Base-by-base conservation (phyloP, 2,329 filamentous ascomycete species). In the Chrysoporthe austroafricana region DNA sequence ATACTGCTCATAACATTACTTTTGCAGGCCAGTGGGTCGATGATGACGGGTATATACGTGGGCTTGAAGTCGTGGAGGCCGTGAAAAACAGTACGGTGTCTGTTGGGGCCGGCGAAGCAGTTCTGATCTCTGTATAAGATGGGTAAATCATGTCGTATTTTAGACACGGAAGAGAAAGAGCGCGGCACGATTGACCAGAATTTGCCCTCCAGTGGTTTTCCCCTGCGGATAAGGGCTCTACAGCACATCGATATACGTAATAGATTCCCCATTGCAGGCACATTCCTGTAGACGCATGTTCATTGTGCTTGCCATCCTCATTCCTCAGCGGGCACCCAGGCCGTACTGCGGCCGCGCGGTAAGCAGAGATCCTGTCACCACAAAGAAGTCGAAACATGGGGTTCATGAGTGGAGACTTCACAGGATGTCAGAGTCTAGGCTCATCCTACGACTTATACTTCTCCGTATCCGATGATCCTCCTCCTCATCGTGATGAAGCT, bases 381-480 rank as follows among this genome's bases (percentile, higher is more conserved):
- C 26, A 26, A 26, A 26, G 26, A 26, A 26, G 26, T 26, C 26
- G 26, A 26, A 26, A 26, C 2, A 26, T 26, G 26, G 26, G 26
- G 26, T 26, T 26, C 26, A 26, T 26, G 26, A 26, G 26, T 26
- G 26, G 26, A 26, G 26, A 26, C 26, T 26, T 26, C 26, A 16
- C 59, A 32, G 32, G 11, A 42, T 14, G 39, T 50, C 43, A 52
- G 60, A 64, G 42, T 73, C 69, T 63, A 66, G 32, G 34, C 77
- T 78, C 13, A 73, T 70, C 5, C 77, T 72, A 18, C 75, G 73
- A 43, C 66, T 74, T 66, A 80, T 76, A 61, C 77, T 79, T 63
- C 77, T 75, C 48, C 79, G 74, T 26, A 81, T 81, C 4, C 73
- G 74, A 59, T 80, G 72, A 62, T 82, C 79, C 66, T 82, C 79